These are phyloP conservation scores for Pugionium cornutum DNA, from an alignment of 345 rosid species.

Conservation along the genomic window DNA sequence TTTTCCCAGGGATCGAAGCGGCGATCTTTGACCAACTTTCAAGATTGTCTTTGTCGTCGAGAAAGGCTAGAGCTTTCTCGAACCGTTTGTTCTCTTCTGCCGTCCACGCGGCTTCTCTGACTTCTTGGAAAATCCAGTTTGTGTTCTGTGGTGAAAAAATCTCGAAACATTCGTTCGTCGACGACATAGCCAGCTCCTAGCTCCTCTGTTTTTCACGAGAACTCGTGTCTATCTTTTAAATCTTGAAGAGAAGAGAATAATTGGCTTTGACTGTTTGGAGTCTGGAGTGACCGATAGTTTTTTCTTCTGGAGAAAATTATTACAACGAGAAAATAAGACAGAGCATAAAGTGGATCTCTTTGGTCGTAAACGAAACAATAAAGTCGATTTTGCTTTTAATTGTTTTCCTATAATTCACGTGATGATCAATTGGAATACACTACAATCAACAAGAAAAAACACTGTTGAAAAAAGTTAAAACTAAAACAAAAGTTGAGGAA, in stretches of 20 bases:
- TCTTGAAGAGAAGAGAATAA: conserved; percentile 3
- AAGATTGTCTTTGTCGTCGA: conserved; percentile 73
- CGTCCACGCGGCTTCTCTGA: conserved; percentile 62
- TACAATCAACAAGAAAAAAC: conserved; percentile 16
- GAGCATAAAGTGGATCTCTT: conserved; percentile 38
- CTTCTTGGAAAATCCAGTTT: conserved; percentile 61
- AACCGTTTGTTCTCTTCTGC: conserved; percentile 79
- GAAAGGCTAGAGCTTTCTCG: conserved; percentile 74
- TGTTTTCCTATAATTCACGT: conserved; percentile 25
- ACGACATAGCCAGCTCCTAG: conserved; percentile 22
- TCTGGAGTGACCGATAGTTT: conserved; percentile 8
- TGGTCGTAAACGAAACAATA: conserved; percentile 21
- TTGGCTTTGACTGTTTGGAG: conserved; percentile 30
- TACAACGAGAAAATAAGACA: conserved; percentile 27
- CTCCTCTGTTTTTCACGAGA: background rate
- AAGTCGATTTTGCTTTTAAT: conserved; percentile 30
- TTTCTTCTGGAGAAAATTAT: conserved; percentile 27
- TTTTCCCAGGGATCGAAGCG: conserved; percentile 73
- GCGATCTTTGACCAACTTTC: conserved; percentile 79
- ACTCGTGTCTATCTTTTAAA: background rate
- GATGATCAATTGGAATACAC: conserved; percentile 31
- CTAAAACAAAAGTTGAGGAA: background rate
- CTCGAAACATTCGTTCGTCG: conserved; percentile 49
- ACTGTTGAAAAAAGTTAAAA: background rate
- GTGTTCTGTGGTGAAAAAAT: conserved; percentile 49